Evolutionary conservation across 768 basidiomycete genomes (phyloP), one percentile per base, ranked within the genome.

Genomic region (Lactarius tabidus): DNA sequence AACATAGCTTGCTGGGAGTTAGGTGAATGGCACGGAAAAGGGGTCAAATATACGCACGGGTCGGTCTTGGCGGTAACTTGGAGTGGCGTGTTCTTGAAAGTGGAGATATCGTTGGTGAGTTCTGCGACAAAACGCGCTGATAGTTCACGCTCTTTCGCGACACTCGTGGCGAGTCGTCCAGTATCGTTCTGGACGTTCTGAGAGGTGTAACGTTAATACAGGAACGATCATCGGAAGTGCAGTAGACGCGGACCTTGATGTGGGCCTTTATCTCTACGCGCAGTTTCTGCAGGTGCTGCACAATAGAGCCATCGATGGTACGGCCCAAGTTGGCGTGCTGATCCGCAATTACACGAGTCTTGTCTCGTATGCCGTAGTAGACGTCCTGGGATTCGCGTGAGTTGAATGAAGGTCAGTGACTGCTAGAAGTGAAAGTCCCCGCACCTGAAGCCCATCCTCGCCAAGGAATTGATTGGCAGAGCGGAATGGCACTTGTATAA

Each of bases 381-480:
- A 97, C 85, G 72, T 98, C 96, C 90, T 94, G 66, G 31, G 4
- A 6, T 28, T 39, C 9, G 7, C 14, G 35, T 65, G 45, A 65
- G 53, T 3, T n/a, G n/a, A n/a, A n/a, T 26, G 36, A 20, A 23
- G 10, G 9, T 58, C 2, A 17, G 57, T 41, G 29, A 43, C 4
- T 45, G 63, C 33, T 26, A 10, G n/a, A 54, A 45, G 29, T 17
- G 12, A 15, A 33, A 52, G 43, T 3, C 23, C 28, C 67, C 80
- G 38, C 64, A 84, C 88, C 83, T 95, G 93, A 57, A 99, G 79
- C 56, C 97, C 96, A 15, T 92, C 93, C 75, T 98, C 95, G n/a
- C 97, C 97, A 5, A 99, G 81, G 74, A 99, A 99, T 79, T 98
- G 96, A 77, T 97, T 96, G 8, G 95, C 95, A 3, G 92, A 85